phyloP scores from a whole-genome alignment of 495 filamentous ascomycete species.

The Penicillium robsamsonii region DNA sequence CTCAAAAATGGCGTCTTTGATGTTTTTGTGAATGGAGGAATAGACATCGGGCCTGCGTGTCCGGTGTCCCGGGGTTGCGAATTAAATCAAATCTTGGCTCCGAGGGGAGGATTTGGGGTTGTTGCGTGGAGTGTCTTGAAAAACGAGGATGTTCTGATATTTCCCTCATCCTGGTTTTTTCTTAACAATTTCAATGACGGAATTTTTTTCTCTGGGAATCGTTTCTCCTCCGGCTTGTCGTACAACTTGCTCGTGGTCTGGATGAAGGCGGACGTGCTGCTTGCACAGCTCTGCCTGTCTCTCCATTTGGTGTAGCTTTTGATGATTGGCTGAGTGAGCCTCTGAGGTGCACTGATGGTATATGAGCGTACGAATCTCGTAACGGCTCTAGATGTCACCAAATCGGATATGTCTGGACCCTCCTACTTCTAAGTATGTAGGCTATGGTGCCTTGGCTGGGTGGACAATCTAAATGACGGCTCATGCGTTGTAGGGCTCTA shows the following conservation, averaged over 20 bases:
- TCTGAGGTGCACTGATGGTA: background rate
- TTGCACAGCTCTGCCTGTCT: background rate
- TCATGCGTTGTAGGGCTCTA: background rate
- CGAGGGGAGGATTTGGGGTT: constrained; percentile 27
- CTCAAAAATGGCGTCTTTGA: constrained; percentile 16
- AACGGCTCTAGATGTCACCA: background rate
- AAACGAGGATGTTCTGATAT: constrained; percentile 32
- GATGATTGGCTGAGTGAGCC: background rate
- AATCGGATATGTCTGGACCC: background rate
- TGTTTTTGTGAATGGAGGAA: constrained; percentile 12
- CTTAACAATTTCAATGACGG: constrained; percentile 41
- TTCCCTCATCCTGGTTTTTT: constrained; percentile 31
- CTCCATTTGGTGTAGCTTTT: background rate
- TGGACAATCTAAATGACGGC: background rate
- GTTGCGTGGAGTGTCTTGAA: constrained; percentile 30
- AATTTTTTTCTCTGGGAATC: constrained; percentile 31
- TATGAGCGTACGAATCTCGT: background rate
- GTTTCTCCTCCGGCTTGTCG: background rate
- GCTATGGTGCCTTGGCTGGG: background rate
- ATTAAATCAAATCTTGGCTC: constrained; percentile 16
- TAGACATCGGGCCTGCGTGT: constrained; percentile 12
- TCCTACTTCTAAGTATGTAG: background rate
- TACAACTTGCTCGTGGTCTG: background rate
- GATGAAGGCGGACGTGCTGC: background rate
- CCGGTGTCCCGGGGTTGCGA: constrained; percentile 22